Percentiles rank a stretch among this genome's conserved stretches.
These are phyloP conservation scores for Aspergillus biplanus DNA, from an alignment of 495 filamentous ascomycete genomes.

Conservation along the genomic window DNA sequence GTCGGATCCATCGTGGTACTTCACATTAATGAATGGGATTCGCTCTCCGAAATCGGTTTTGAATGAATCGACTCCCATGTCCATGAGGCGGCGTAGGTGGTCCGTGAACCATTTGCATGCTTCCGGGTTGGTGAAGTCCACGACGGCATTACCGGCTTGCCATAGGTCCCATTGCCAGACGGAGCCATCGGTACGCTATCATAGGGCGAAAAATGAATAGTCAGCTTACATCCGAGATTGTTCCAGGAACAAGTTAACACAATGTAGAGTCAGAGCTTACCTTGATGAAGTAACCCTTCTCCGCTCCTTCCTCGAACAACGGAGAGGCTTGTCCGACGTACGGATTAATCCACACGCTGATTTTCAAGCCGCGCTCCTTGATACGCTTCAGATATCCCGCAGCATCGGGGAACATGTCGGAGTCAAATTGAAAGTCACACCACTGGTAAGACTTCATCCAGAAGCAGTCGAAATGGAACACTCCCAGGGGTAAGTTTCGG, in stretches of 20 bases:
- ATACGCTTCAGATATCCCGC: constrained; percentile 61
- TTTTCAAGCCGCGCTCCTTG: constrained; percentile 63
- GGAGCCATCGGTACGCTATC: constrained; percentile 69
- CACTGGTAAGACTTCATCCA: constrained; percentile 70
- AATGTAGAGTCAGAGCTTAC: no score
- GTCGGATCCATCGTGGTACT: constrained; percentile 60
- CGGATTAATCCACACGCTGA: constrained; percentile 74
- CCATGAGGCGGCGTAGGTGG: constrained; percentile 62
- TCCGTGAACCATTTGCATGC: constrained; percentile 62
- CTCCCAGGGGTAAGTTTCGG: constrained; percentile 65
- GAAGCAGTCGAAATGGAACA: constrained; percentile 75
- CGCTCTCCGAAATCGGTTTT: constrained; percentile 80
- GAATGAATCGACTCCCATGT: constrained; percentile 68
- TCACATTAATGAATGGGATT: constrained; percentile 64
- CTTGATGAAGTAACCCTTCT: constrained; percentile 70
- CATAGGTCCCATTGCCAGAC: constrained; percentile 76
- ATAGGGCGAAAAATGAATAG: no score
- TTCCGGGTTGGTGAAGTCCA: constrained; percentile 74
- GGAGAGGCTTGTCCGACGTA: constrained; percentile 71
- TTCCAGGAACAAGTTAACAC: no score
- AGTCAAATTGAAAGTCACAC: constrained; percentile 74
- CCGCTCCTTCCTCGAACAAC: constrained; percentile 64
- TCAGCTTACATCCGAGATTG: no score
- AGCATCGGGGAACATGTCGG: constrained; percentile 70
- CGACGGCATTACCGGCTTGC: constrained; percentile 74